Base-by-base conservation (phyloP, 306 rosid species). In the Sechiopsis laciniata region DNA sequence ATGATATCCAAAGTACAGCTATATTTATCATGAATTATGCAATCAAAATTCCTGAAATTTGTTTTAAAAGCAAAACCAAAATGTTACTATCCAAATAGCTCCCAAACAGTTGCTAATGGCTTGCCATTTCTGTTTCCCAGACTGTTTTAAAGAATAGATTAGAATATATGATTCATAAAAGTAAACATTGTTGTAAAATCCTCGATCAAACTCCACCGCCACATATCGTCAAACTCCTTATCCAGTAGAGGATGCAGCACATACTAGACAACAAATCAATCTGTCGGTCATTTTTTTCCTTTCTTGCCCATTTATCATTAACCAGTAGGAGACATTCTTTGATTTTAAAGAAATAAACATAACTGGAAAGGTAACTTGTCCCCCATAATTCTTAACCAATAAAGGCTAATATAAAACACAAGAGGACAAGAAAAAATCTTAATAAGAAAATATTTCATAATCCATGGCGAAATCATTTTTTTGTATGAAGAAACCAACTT, bases 201-300 rank as follows among this genome's bases (percentile, higher is more conserved):
- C n/a, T n/a, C n/a, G 65, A 40, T 29, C 65, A 40, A 60, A 60
- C 66, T n/a, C n/a, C 66, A 60, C n/a, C 66, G 26, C 37, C 66
- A 60, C 45, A 60, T 60, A 60, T 6, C 26, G 42, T 26, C 37
- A 60, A 6, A 9, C 54, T 19, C 10, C 54, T 10, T 4, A 24
- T 65, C 54, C 8, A 20, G 51, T 35, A 37, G 8, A 2, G 54
- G 24, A 7, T 2, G 4, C n/a, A 10, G 32, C 1, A 17, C 24
- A 40, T 64, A 40, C 26, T 10, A 66, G 17, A 24, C 54, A 46
- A 45, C 26, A 2, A 42, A 42, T 19, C 2, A 45, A 45, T 46
- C 72, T 45, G 17, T 8, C n/a, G 55, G 17, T 19, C 55, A n/a
- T 2, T 42, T 19, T 42, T 45, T 20, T 40, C 19, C 54, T 45